Conservation (phyloP, 2,329 filamentous ascomycete genomes). For the Beauveria varroae region DNA sequence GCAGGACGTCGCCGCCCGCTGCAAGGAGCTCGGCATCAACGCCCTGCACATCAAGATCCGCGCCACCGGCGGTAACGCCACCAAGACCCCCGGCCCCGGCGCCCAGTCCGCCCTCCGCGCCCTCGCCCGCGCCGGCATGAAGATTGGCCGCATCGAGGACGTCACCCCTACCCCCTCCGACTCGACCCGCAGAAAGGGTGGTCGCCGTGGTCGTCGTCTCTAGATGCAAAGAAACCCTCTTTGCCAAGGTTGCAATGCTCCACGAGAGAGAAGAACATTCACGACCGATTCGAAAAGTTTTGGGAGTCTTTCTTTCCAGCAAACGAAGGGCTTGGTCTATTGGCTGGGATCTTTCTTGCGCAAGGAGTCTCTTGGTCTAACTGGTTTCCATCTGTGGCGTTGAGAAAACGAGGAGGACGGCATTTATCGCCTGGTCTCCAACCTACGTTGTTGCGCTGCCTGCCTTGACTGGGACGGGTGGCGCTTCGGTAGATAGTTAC, state of each 20-base stretch:
- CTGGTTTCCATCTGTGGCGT: constrained; percentile 52
- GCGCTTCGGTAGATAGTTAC: constrained; percentile 32
- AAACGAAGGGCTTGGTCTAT: background rate
- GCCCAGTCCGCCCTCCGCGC: constrained; percentile 98
- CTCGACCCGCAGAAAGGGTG: constrained; percentile 99
- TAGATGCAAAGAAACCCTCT: constrained; percentile 32
- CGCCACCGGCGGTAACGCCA: constrained; percentile 98
- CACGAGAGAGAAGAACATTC: background rate
- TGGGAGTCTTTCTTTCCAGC: background rate
- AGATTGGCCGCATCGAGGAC: constrained; percentile 99
- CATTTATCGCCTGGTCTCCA: constrained; percentile 57
- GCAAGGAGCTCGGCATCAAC: constrained; percentile 67
- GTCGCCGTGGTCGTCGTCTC: constrained; percentile 99
- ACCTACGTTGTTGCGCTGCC: constrained; percentile 41
- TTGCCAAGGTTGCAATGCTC: background rate
- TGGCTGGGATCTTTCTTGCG: constrained; percentile 15
- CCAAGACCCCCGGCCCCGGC: constrained; percentile 99
- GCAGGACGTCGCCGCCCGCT: constrained; percentile 89
- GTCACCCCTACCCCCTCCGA: constrained; percentile 98
- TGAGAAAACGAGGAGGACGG: constrained; percentile 70
- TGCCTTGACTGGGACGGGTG: constrained; percentile 19
- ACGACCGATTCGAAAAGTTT: background rate
- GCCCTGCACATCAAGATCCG: constrained; percentile 99
- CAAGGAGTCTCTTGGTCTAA: constrained; percentile 28
- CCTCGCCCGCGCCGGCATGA: constrained; percentile 98